These are phyloP conservation scores for Backusella tarrabulga DNA, from an alignment of 192 early-diverging fungal genomes.

Conservation along the genomic window DNA sequence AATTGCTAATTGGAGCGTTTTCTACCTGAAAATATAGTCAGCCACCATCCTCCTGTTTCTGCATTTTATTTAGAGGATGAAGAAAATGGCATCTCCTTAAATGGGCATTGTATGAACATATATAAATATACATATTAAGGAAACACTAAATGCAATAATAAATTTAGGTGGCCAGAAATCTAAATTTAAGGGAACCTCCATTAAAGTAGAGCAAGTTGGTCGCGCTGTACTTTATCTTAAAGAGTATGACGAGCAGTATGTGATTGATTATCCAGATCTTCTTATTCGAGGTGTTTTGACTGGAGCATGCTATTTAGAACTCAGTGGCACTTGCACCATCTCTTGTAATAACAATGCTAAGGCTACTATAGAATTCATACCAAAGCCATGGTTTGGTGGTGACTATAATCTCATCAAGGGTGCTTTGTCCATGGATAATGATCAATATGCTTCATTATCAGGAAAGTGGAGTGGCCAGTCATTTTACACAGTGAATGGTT, in stretches of 20 bases:
- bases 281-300: conserved; percentile 61
- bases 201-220: conserved; percentile 68
- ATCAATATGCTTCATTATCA: conserved; percentile 20
- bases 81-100: conserved; percentile 58
- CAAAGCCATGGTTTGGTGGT: conserved; percentile 66
- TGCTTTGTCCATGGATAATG: conserved; percentile 9
- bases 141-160: background rate
- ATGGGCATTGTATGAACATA: conserved; percentile 45
- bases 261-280: conserved; percentile 56
- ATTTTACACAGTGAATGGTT: conserved; percentile 17
- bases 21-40: conserved; percentile 35
- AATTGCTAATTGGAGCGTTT: background rate
- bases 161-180: conserved; percentile 51
- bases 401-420: conserved; percentile 52
- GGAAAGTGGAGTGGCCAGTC: conserved; percentile 35
- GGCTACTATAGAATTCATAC: conserved; percentile 54
- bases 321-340: conserved; percentile 57
- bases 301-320: conserved; percentile 60
- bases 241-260: conserved; percentile 54
- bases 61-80: conserved; percentile 67
- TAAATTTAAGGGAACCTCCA: conserved; percentile 62
- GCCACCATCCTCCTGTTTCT: conserved; percentile 72
- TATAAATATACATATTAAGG: background rate
- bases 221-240: conserved; percentile 54
- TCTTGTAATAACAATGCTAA: conserved; percentile 52